phyloP scores from a whole-genome alignment of 768 basidiomycete genomes.

The Lactarius vividus region DNA sequence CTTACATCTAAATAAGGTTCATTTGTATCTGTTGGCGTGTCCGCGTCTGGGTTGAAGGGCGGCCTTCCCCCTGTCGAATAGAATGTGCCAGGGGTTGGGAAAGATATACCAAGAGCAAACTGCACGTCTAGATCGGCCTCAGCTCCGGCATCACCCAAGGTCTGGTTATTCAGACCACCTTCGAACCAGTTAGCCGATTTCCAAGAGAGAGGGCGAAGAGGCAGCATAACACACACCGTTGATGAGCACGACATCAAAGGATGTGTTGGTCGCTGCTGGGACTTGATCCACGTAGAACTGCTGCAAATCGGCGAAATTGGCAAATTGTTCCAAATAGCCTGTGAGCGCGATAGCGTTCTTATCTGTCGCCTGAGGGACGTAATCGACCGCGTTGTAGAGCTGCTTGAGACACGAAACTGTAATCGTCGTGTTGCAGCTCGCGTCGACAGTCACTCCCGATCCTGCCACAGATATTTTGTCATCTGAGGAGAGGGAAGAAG shows the following conservation, averaged over 20 bases:
- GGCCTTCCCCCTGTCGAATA: constrained; percentile 63
- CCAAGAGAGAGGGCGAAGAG: neutral
- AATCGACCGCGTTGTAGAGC: constrained; percentile 37
- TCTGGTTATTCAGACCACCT: constrained; percentile 63
- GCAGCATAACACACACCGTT: constrained; percentile 43
- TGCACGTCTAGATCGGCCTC: constrained; percentile 72
- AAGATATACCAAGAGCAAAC: constrained; percentile 61
- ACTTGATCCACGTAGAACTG: constrained; percentile 34
- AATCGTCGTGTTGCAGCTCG: constrained; percentile 38
- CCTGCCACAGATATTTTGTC: constrained; percentile 6
- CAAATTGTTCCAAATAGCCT: constrained; percentile 38
- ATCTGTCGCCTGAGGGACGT: constrained; percentile 28
- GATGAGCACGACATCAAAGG: constrained; percentile 53
- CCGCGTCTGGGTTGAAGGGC: constrained; percentile 52
- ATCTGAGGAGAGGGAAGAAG: neutral
- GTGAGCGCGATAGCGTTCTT: constrained; percentile 38
- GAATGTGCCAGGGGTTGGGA: constrained; percentile 57
- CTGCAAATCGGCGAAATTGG: constrained; percentile 35
- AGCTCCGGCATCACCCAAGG: constrained; percentile 44
- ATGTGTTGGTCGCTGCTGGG: constrained; percentile 38
- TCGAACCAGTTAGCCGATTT: neutral
- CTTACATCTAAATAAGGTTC: constrained; percentile 49
- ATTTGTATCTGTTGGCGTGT: constrained; percentile 43
- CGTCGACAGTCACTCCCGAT: constrained; percentile 28
- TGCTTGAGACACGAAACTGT: constrained; percentile 37